These are phyloP conservation scores for Penicillium pulvis DNA, from an alignment of 495 filamentous ascomycete species.

Conservation along the genomic window DNA sequence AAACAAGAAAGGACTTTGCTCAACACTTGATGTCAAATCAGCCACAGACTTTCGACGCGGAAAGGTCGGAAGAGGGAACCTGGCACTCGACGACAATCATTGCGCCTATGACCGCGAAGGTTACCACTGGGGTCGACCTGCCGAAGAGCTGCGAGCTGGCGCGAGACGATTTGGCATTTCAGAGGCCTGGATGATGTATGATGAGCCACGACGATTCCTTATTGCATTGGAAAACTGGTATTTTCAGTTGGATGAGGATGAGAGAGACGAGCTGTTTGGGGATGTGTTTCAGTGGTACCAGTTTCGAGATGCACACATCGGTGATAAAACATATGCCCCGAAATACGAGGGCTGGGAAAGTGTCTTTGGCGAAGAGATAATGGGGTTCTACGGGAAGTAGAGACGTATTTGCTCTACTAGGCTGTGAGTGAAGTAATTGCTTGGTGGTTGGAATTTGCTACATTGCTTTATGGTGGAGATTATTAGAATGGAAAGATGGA, in stretches of 20 bases:
- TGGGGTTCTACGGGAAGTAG: neutral
- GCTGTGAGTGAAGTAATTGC: too few relatives aligned
- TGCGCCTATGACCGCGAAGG: neutral
- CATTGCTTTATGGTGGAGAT: too few relatives aligned
- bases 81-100: neutral
- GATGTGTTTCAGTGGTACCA: neutral
- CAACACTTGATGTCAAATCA: neutral
- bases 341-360: too few relatives aligned
- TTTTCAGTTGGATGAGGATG: neutral
- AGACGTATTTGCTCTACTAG: too few relatives aligned
- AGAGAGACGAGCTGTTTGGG: neutral
- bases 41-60: neutral
- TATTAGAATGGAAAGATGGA: too few relatives aligned
- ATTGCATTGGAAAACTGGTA: neutral
- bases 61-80: neutral
- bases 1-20: neutral
- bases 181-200: neutral
- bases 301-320: neutral
- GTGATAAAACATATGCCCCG: too few relatives aligned
- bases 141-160: neutral
- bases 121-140: neutral
- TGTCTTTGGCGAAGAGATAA: neutral
- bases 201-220: neutral
- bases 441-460: too few relatives aligned
- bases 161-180: neutral